phyloP scores from a whole-genome alignment of 192 early-diverging fungal genomes.

The Glomus cerebriforme region DNA sequence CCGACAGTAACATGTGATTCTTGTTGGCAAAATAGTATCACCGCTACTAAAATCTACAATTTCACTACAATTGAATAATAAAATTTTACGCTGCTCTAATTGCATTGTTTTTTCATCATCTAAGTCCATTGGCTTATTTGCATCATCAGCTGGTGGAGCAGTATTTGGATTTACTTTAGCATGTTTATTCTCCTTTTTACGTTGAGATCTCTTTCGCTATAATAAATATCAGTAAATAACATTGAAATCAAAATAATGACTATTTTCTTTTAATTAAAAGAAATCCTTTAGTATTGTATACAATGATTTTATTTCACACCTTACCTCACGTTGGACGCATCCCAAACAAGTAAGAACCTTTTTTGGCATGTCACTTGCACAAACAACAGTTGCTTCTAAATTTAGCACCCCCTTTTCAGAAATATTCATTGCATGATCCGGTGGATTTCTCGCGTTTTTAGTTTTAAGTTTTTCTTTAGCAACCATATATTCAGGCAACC shows the following conservation, averaged over 20 bases:
- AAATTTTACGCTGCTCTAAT: constrained; percentile 74
- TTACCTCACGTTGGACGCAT: constrained; percentile 81
- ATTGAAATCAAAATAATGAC: not conserved
- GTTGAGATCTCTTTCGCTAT: constrained; percentile 65
- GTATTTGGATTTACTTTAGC: constrained; percentile 35
- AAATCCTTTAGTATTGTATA: not conserved
- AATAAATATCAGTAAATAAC: not conserved
- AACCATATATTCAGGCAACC: constrained; percentile 81
- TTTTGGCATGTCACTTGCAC: constrained; percentile 76
- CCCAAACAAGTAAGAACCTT: constrained; percentile 79
- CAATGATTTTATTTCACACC: not conserved
- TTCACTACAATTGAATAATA: constrained; percentile 88
- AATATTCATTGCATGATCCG: constrained; percentile 23
- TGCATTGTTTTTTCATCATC: constrained; percentile 67
- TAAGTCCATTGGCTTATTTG: constrained; percentile 30
- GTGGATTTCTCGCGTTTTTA: constrained; percentile 40
- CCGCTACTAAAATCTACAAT: constrained; percentile 88
- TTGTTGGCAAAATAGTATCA: constrained; percentile 84
- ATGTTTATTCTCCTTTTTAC: constrained; percentile 57
- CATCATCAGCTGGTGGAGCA: constrained; percentile 14
- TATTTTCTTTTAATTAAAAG: not conserved
- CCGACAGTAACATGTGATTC: constrained; percentile 96
- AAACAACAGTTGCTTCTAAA: constrained; percentile 83
- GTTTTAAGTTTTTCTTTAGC: constrained; percentile 72
- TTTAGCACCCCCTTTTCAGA: constrained; percentile 44